These are phyloP conservation scores for Calendula officinalis DNA, from an alignment of 129 eudicot species.

Conservation along the genomic window DNA sequence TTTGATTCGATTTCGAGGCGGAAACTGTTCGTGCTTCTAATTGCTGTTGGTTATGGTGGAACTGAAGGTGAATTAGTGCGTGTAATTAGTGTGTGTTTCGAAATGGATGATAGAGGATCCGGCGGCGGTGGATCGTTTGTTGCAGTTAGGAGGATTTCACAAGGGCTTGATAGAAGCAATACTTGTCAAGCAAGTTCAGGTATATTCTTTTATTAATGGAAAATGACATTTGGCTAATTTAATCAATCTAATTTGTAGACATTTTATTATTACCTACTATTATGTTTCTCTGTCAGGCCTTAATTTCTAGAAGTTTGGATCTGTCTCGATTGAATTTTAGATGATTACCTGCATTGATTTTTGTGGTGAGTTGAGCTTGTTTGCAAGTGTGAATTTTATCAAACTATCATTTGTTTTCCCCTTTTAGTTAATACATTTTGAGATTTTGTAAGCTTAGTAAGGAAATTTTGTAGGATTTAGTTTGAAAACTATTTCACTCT, in stretches of 20 bases:
- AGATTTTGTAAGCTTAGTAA: neutral
- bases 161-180: constrained; percentile 67
- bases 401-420: constrained; percentile 1
- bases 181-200: constrained; percentile 80
- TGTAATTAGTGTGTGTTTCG: constrained; percentile 11
- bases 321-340: constrained; percentile 49
- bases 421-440: neutral
- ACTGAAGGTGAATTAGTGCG: constrained; percentile 24
- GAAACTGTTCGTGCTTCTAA: constrained; percentile 3
- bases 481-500: neutral
- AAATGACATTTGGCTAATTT: constrained; percentile 2
- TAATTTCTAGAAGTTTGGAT: constrained; percentile 51
- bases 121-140: constrained; percentile 93
- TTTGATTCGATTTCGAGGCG: constrained; percentile 20
- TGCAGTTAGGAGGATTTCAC: constrained; percentile 92
- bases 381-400: constrained; percentile 17
- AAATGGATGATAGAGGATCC: constrained; percentile 84
- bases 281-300: constrained; percentile 26
- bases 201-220: constrained; percentile 26
- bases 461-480: neutral
- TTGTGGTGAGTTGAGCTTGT: constrained; percentile 55
- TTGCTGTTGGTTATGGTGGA: constrained; percentile 13
- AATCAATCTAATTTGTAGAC: constrained; percentile 10
- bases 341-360: constrained; percentile 50
- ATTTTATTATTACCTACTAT: constrained; percentile 3